Percentiles rank a stretch among this genome's conserved stretches.
Conservation (phyloP, 2,329 filamentous ascomycete species). For the Sarocladium strictum region DNA sequence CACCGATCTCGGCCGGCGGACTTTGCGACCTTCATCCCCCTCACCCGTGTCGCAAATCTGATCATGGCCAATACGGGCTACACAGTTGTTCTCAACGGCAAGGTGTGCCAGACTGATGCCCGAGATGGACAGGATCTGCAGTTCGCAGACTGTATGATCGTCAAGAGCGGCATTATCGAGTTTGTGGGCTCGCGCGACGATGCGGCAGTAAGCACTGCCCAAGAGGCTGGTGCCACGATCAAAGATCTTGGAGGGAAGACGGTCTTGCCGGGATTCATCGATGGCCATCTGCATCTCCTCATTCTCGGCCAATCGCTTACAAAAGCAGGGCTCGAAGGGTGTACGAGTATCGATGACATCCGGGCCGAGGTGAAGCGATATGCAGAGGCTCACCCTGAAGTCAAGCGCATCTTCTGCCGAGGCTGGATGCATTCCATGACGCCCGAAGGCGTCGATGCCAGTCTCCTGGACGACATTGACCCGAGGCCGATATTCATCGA, state of each 20-base stretch:
- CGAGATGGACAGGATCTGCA: constrained; percentile 19
- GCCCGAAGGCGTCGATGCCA: constrained; percentile 36
- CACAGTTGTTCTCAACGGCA: constrained; percentile 22
- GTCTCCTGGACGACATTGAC: constrained; percentile 44
- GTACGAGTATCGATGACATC: constrained; percentile 44
- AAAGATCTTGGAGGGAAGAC: constrained; percentile 26
- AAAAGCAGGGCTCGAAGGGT: constrained; percentile 43
- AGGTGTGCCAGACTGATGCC: constrained; percentile 19
- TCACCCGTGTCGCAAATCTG: not conserved
- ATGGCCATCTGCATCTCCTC: constrained; percentile 52
- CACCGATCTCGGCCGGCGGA: not conserved
- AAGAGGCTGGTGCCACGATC: constrained; percentile 16
- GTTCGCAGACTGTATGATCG: constrained; percentile 27
- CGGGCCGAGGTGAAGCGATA: constrained; percentile 37
- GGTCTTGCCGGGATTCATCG: constrained; percentile 50
- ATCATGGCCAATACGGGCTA: constrained; percentile 7
- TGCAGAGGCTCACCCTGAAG: constrained; percentile 39
- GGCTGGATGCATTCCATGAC: constrained; percentile 52
- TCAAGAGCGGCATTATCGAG: constrained; percentile 27
- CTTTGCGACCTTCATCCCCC: not conserved
- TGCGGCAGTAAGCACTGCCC: constrained; percentile 17
- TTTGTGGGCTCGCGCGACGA: constrained; percentile 26
- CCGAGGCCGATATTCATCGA: constrained; percentile 50
- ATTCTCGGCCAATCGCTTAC: constrained; percentile 46
- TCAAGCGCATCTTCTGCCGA: constrained; percentile 44